These are phyloP conservation scores for Eucalyptus pauciflora DNA, from an alignment of 345 rosid species.

Conservation along the genomic window DNA sequence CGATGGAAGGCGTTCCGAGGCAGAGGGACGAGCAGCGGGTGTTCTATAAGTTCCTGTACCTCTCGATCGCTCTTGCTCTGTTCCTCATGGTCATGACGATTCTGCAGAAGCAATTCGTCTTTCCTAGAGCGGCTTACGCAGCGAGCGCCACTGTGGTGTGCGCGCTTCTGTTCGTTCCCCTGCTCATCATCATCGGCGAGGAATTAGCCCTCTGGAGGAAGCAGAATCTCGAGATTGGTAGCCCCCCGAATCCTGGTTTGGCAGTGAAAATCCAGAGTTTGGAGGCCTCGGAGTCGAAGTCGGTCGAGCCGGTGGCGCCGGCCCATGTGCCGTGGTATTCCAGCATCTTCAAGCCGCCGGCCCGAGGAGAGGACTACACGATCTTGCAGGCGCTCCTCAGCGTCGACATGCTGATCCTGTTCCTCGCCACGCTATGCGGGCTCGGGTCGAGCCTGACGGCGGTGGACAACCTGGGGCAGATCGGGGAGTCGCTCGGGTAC, in stretches of 20 bases:
- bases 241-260: not conserved
- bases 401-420: constrained; percentile 56
- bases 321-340: constrained; percentile 29
- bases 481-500: constrained; percentile 83
- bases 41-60: constrained; percentile 48
- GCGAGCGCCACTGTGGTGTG: constrained; percentile 28
- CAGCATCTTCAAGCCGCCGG: constrained; percentile 37
- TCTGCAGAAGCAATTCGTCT: constrained; percentile 32
- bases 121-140: constrained; percentile 42
- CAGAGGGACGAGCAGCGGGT: constrained; percentile 48
- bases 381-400: constrained; percentile 73
- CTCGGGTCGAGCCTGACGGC: constrained; percentile 78
- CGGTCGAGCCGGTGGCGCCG: not conserved
- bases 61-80: constrained; percentile 53
- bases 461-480: constrained; percentile 79
- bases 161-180: constrained; percentile 53
- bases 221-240: constrained; percentile 13
- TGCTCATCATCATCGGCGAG: constrained; percentile 44
- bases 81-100: constrained; percentile 60
- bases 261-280: constrained; percentile 1
- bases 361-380: constrained; percentile 86
- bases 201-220: constrained; percentile 51
- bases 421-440: constrained; percentile 58
- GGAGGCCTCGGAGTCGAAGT: not conserved
- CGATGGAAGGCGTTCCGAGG: constrained; percentile 21